Conservation (phyloP, 108 stramenopile genomes). For the Bacterosira constricta region DNA sequence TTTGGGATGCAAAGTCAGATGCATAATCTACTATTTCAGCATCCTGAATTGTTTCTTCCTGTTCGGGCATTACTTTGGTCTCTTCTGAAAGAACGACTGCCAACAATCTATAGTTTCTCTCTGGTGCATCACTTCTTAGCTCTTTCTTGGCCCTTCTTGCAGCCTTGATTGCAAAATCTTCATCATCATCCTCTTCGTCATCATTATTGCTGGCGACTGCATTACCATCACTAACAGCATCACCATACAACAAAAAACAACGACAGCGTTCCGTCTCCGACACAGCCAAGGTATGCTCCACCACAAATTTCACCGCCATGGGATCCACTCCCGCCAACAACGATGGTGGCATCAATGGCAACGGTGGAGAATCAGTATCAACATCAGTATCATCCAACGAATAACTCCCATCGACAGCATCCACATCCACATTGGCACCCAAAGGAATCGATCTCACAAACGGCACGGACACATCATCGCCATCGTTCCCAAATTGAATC, state of each 20-base stretch:
- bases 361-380: background rate
- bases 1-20: background rate
- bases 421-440: slow-evolving; percentile 70
- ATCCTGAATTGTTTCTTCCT: background rate
- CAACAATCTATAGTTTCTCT: slow-evolving; percentile 26
- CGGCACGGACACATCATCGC: slow-evolving; percentile 4
- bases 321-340: slow-evolving; percentile 33
- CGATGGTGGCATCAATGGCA: slow-evolving; percentile 43
- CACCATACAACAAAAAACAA: slow-evolving; percentile 65
- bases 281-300: slow-evolving; percentile 78
- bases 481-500: slow-evolving; percentile 11
- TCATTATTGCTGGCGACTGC: slow-evolving; percentile 9
- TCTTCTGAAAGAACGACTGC: slow-evolving; percentile 42
- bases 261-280: slow-evolving; percentile 60
- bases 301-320: slow-evolving; percentile 26
- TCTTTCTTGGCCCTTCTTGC: slow-evolving; percentile 9
- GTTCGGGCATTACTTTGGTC: slow-evolving; percentile 31
- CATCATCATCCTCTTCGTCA: slow-evolving; percentile 10
- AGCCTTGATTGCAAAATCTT: slow-evolving; percentile 9
- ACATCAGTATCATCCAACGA: slow-evolving; percentile 32
- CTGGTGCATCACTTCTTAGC: background rate
- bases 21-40: background rate
- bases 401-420: slow-evolving; percentile 71
- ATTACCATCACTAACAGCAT: slow-evolving; percentile 16
- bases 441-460: slow-evolving; percentile 50